phyloP scores from a whole-genome alignment of 805 yeast species.

The Danielozyma ontarioensis region DNA sequence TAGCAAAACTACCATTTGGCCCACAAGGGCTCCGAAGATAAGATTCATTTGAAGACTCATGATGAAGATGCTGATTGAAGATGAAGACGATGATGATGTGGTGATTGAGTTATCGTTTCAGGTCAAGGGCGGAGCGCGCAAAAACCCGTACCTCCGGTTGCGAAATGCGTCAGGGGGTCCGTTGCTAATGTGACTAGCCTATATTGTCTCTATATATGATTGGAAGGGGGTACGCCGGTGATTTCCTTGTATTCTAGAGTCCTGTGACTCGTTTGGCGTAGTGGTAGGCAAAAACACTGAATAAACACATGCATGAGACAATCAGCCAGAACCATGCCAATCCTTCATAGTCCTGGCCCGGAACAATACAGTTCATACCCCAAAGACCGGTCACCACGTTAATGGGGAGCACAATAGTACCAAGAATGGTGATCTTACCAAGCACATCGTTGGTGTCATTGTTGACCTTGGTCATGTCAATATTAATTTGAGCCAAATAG shows the following conservation, averaged over 20 bases:
- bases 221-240: no score
- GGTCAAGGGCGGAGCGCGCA: no score
- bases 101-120: no score
- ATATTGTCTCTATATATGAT: no score
- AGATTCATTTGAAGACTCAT: conserved; percentile 45
- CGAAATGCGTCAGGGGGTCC: no score
- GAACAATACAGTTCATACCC: conserved; percentile 98
- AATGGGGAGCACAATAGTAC: conserved; percentile 93
- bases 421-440: conserved; percentile 87
- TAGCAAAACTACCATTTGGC: conserved; percentile 47
- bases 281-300: conserved; percentile 33
- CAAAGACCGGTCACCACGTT: conserved; percentile 94
- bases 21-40: conserved; percentile 43
- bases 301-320: conserved; percentile 24
- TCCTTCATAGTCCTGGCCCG: conserved; percentile 65
- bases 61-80: no score
- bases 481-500: conserved; percentile 92
- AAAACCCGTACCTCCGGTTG: no score
- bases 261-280: conserved; percentile 38
- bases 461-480: conserved; percentile 95
- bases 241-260: no score
- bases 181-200: no score
- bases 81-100: no score
- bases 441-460: conserved; percentile 95
- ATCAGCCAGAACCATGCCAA: conserved; percentile 40